These are phyloP conservation scores for Mucor sp. DNA, from an alignment of 371 early-diverging fungal genomes.

Conservation along the genomic window DNA sequence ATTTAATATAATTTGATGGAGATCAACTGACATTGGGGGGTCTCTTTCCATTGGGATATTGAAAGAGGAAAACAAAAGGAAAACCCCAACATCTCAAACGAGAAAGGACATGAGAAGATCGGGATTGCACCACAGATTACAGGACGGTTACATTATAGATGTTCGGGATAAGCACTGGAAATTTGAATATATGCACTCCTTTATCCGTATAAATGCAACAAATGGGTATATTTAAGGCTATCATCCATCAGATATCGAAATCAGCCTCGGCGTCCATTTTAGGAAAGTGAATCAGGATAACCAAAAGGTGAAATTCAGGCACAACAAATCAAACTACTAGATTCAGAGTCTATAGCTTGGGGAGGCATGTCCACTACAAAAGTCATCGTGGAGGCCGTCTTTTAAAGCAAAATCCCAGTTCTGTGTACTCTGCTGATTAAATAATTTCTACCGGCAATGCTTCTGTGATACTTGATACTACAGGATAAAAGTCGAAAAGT, in stretches of 20 bases:
- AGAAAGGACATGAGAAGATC: neutral
- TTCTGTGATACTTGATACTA: neutral
- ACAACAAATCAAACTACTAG: neutral
- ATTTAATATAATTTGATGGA: neutral
- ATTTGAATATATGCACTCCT: neutral
- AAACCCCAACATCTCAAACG: neutral
- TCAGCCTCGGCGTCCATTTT: neutral
- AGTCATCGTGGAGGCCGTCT: too few species aligned
- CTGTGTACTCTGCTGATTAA: neutral
- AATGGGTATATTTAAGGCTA: neutral
- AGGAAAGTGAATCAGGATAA: neutral
- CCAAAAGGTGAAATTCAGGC: neutral
- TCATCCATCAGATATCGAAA: neutral
- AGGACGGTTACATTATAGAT: neutral
- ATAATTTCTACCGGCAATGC: neutral
- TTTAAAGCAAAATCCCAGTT: neutral
- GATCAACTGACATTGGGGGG: neutral
- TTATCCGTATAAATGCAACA: neutral
- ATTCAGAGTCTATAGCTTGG: neutral
- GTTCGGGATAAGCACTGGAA: neutral
- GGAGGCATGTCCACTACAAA: neutral
- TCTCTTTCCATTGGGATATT: neutral
- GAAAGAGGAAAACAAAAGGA: neutral
- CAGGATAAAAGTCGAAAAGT: neutral
- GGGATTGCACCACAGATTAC: neutral